Percentiles rank a stretch among this genome's conserved stretches.
Conservation (phyloP, 768 basidiomycete genomes). For the Leccinum variicolor region DNA sequence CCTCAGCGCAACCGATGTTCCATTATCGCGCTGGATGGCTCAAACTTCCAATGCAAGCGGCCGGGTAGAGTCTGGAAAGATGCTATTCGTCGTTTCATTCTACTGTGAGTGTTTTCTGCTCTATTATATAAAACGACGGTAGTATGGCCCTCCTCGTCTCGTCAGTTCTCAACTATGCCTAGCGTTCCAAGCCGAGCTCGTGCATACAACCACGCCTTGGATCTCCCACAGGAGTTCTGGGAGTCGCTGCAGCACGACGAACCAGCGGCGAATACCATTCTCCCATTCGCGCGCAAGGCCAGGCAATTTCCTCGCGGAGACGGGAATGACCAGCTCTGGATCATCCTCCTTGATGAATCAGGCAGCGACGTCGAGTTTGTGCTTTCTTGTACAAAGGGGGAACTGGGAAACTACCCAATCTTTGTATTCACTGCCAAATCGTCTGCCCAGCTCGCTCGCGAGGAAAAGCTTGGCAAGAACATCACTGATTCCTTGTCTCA, state of each 20-base stretch:
- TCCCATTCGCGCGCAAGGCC: slow-evolving; percentile 37
- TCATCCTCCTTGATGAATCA: slow-evolving; percentile 22
- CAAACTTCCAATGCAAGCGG: slow-evolving; percentile 4
- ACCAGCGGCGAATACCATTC: slow-evolving; percentile 37
- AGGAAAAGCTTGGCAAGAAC: slow-evolving; percentile 15
- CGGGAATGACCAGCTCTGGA: slow-evolving; percentile 27
- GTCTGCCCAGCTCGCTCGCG: slow-evolving; percentile 32
- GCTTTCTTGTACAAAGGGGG: slow-evolving; percentile 55
- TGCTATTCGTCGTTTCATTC: not conserved
- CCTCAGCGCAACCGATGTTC: slow-evolving; percentile 4
- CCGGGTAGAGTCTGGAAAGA: not conserved
- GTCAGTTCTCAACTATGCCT: slow-evolving; percentile 22
- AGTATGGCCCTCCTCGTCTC: slow-evolving; percentile 11
- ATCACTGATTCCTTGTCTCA: slow-evolving; percentile 39
- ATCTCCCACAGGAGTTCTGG: slow-evolving; percentile 30
- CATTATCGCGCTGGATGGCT: slow-evolving; percentile 19
- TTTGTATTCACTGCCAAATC: slow-evolving; percentile 56
- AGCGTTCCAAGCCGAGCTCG: not conserved
- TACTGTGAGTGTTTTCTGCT: not conserved
- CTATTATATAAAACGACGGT: slow-evolving; percentile 6
- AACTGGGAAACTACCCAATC: slow-evolving; percentile 59
- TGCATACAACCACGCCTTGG: slow-evolving; percentile 4
- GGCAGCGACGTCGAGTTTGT: slow-evolving; percentile 36
- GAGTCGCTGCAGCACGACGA: slow-evolving; percentile 27
- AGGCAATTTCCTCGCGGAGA: slow-evolving; percentile 2